Conservation (phyloP, 129 eudicot species). For the Gnaphalium uliginosum region DNA sequence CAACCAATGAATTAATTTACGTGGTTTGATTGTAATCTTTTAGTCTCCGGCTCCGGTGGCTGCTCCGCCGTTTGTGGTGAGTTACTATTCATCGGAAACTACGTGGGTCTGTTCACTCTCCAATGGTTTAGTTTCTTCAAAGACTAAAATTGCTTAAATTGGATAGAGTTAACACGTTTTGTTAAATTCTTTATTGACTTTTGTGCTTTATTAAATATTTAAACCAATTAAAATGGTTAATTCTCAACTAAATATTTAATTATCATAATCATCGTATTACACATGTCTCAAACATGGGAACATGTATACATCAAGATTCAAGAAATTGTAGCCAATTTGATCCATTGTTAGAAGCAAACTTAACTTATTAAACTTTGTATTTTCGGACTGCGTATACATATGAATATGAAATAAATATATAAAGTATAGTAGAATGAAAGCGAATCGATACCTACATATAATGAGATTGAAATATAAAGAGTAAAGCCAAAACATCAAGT, state of each 20-base stretch:
- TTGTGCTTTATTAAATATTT: neutral
- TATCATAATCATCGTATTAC: neutral
- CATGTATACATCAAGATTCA: constrained; percentile 22
- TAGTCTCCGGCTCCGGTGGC: constrained; percentile 8
- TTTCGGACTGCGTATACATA: neutral
- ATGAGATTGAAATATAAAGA: too few relatives aligned
- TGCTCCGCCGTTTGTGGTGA: neutral
- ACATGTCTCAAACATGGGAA: constrained; percentile 25
- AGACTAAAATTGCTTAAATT: neutral
- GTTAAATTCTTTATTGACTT: constrained; percentile 15
- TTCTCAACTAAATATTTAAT: neutral
- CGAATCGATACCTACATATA: too few relatives aligned
- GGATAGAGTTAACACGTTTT: constrained; percentile 20
- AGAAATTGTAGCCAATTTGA: neutral
- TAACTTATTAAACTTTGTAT: neutral
- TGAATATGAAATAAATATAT: too few relatives aligned
- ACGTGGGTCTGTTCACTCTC: neutral
- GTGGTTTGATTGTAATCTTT: constrained; percentile 9
- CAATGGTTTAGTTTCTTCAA: constrained; percentile 10
- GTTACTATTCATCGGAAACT: neutral
- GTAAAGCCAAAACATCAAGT: too few relatives aligned
- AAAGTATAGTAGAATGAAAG: neutral
- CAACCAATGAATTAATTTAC: constrained; percentile 17
- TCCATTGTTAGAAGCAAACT: neutral
- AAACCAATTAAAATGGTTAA: neutral